Percentiles rank a stretch among this genome's conserved stretches.
phyloP scores from a whole-genome alignment of 163 green algal species.

The Coccomyxa subellipsoidea region DNA sequence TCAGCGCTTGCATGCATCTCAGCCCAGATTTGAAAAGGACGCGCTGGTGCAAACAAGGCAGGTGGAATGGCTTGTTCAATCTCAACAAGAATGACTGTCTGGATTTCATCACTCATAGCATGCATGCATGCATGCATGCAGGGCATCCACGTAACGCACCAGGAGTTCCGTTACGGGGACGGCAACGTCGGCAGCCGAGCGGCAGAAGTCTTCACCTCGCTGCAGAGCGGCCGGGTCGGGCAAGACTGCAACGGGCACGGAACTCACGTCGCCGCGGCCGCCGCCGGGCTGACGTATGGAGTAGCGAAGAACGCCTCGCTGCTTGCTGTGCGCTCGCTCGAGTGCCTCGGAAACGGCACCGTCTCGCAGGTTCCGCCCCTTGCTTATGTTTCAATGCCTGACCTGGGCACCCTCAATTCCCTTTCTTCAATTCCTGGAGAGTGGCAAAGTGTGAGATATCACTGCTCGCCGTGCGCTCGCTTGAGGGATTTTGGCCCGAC shows the following conservation, averaged over 20 bases:
- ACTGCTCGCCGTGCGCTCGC: no score
- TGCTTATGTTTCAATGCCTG: not conserved
- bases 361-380: conserved; percentile 25
- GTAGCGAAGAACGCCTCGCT: conserved; percentile 75
- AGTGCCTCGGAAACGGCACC: conserved; percentile 53
- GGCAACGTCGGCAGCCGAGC: conserved; percentile 18
- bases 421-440: no score
- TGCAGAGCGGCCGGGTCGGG: not conserved
- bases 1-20: no score
- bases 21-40: no score
- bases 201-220: conserved; percentile 23
- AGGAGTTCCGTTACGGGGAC: conserved; percentile 51
- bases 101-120: no score
- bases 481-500: no score
- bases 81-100: no score
- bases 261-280: conserved; percentile 63
- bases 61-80: no score
- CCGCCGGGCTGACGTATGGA: conserved; percentile 57
- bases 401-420: no score
- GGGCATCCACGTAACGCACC: conserved; percentile 57
- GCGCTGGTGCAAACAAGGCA: no score
- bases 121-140: no score
- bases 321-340: conserved; percentile 55
- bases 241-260: conserved; percentile 77
- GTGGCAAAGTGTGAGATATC: no score